These are phyloP conservation scores for Epichloe amarillans DNA, from an alignment of 2,329 filamentous ascomycete genomes.

Conservation along the genomic window DNA sequence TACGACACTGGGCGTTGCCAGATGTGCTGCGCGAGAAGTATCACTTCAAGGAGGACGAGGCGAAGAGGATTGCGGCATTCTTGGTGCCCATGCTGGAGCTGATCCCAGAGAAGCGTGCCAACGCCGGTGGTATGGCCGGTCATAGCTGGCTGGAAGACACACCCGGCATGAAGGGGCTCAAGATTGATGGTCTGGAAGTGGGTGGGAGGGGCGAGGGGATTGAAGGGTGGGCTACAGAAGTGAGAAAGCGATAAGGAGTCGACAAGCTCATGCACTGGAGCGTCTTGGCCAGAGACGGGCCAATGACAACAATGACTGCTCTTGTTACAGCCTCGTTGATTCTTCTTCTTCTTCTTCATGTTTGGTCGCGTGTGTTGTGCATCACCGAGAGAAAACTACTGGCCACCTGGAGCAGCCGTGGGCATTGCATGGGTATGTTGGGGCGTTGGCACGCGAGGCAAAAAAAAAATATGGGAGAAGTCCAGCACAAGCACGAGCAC, in stretches of 20 bases:
- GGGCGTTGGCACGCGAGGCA: neutral
- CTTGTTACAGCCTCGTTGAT: neutral
- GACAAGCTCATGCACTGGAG: conserved; percentile 6
- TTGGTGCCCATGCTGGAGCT: conserved; percentile 84
- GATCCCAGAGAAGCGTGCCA: conserved; percentile 75
- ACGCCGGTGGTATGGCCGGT: conserved; percentile 88
- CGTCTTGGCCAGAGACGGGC: neutral
- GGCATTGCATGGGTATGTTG: neutral
- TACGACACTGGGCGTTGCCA: conserved; percentile 88
- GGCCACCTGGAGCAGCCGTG: neutral
- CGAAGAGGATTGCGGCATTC: conserved; percentile 66
- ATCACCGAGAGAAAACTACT: neutral
- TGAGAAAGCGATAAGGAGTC: conserved; percentile 58
- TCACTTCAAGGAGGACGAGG: conserved; percentile 77
- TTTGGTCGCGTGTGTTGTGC: neutral
- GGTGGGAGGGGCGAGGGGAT: conserved; percentile 78
- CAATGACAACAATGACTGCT: neutral
- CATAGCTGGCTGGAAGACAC: conserved; percentile 75
- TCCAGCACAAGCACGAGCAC: neutral
- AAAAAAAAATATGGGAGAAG: no score
- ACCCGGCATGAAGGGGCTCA: conserved; percentile 72
- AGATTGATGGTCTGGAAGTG: conserved; percentile 59
- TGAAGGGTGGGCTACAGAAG: conserved; percentile 81
- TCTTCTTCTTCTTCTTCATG: neutral
- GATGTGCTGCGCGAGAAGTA: conserved; percentile 95